Base-by-base conservation (phyloP, 768 basidiomycete species). In the Termitomyces bulborhizus region DNA sequence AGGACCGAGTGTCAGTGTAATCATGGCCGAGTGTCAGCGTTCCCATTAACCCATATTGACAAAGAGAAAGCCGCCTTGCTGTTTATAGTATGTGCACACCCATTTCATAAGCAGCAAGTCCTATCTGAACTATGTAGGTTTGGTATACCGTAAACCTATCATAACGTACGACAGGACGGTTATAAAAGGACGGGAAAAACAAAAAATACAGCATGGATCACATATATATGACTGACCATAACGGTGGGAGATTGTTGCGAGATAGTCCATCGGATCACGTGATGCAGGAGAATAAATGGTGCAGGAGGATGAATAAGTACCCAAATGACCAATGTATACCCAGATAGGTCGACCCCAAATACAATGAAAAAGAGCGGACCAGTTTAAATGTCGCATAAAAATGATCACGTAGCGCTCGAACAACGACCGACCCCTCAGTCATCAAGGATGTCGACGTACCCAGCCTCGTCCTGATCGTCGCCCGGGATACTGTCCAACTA, bases 391-490 rank as follows among this genome's bases (percentile, higher is more conserved):
- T 51, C 57, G 46, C 46, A 26, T 54, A 42, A 34, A 26, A 49
- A 55, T 21, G 21, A 21, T 55, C 55, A 59, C 54, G 16, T 47
- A 54, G 44, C 34, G 12, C 56, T 46, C 45, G n/a, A 31, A 36
- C 29, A n/a, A 9, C 11, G 49, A 8, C 21, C 21, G 21, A 37
- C 51, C 50, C 15, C 32, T 53, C 16, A 58, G 51, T 55, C 47
- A 13, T 54, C 45, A 5, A 57, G 43, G 9, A 32, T 62, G 16
- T 72, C 71, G 29, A 59, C 70, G 66, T 79, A 79, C 12, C 83
- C 82, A 58, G 76, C 79, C 79, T 84, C 84, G 63, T 79, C 80
- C 46, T 75, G 79, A 1, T 76, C 80, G 31, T 74, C 83, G 18
- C 84, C 86, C 1, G 86, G 86, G 52, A 89, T 88, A 50, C 65